phyloP scores from a whole-genome alignment of 352 stramenopile species.

The Globisporangium sylvaticum region DNA sequence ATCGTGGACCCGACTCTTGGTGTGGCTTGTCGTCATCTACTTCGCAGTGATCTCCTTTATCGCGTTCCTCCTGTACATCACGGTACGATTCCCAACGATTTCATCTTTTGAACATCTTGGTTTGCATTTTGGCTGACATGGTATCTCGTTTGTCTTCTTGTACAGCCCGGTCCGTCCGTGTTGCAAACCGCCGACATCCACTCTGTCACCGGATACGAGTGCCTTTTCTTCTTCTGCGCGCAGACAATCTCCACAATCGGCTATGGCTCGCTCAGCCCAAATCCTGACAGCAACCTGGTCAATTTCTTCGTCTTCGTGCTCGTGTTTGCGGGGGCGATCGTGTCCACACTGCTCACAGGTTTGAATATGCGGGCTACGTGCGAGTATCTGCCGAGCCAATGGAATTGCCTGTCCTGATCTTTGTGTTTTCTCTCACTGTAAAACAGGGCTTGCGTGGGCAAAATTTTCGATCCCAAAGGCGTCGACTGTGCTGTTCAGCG shows the following conservation, averaged over 20 bases:
- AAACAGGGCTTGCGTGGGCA: constrained; percentile 48
- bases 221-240: constrained; percentile 55
- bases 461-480: constrained; percentile 61
- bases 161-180: constrained; percentile 15
- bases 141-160: not conserved
- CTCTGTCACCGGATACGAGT: constrained; percentile 21
- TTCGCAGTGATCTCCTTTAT: constrained; percentile 33
- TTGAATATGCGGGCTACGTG: too few relatives aligned
- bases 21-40: constrained; percentile 36
- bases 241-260: constrained; percentile 64
- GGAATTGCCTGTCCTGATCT: too few relatives aligned
- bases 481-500: constrained; percentile 45
- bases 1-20: constrained; percentile 37
- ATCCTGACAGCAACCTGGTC: constrained; percentile 37
- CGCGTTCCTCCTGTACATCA: constrained; percentile 37
- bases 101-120: not conserved
- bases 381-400: too few relatives aligned
- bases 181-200: constrained; percentile 11
- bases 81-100: constrained; percentile 24
- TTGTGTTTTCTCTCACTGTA: too few relatives aligned
- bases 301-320: constrained; percentile 67
- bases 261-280: constrained; percentile 41
- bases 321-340: constrained; percentile 32
- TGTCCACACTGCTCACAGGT: constrained; percentile 51
- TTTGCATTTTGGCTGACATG: not conserved